Evolutionary conservation across 2,329 filamentous ascomycete genomes (phyloP), one percentile per base, ranked within the genome.

Genomic region (Hirsutella minnesotensis): DNA sequence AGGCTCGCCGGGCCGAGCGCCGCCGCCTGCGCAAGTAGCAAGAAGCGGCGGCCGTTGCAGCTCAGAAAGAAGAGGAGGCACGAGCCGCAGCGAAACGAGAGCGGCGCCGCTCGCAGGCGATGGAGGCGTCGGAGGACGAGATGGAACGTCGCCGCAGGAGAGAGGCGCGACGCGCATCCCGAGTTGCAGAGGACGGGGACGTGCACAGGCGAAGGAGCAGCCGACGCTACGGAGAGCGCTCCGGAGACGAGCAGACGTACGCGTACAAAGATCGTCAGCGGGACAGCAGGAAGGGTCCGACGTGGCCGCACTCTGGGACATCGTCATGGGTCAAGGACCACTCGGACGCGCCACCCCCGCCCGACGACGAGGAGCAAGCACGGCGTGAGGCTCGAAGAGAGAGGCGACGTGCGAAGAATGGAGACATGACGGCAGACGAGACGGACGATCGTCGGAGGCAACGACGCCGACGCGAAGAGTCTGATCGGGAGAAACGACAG

Each of bases 291-390:
- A 49, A 62, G 29, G 50, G 45, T 8, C 48, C 67, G 9, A 64
- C 64, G 9, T 81, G 77, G 77, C 77, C 77, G 16, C 73, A 79
- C 54, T 79, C 73, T 7, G 77, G 77, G 21, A 81, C 77, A 0
- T 76, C 73, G 9, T 80, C 75, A 0, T 81, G 78, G 78, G 77
- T 81, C 4, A 79, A 79, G 57, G 76, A 81, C 12, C 71, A 79
- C 50, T 75, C 72, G 2, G 77, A 79, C 50, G 76, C 75, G 3
- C 74, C 74, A 2, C 75, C 76, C 3, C 76, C 77, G 2, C 75
- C 73, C 1, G 66, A 68, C 3, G 67, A 70, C 9, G 68, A 72
- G 22, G 72, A 73, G 18, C 68, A 68, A 39, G 69, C 66, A 9
- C 65, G 71, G 12, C 69, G 69, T 9, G 72, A 73, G 39, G 67